phyloP scores from a whole-genome alignment of 805 yeast species.

The Starmerella ratchasimensis region DNA sequence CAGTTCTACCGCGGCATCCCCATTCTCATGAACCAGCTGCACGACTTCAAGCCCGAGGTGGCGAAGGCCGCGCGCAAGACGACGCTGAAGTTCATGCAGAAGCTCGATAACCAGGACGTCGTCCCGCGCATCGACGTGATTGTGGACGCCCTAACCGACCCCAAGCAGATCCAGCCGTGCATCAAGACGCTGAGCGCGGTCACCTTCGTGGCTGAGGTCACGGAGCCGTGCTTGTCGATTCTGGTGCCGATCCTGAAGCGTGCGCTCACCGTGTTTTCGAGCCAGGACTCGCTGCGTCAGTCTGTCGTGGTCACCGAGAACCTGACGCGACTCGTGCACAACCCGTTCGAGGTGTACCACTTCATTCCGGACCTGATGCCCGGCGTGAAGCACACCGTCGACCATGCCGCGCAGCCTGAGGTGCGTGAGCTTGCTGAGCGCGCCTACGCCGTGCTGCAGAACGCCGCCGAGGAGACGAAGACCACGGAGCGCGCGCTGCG shows the following conservation, averaged over 20 bases:
- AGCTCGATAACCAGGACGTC: slow-evolving; percentile 84
- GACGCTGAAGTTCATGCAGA: slow-evolving; percentile 56
- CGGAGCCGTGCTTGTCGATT: slow-evolving; percentile 84
- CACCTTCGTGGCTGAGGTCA: slow-evolving; percentile 95
- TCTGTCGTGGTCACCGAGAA: slow-evolving; percentile 93
- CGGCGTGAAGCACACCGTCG: slow-evolving; percentile 77
- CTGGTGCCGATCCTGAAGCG: slow-evolving; percentile 85
- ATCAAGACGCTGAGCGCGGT: slow-evolving; percentile 82
- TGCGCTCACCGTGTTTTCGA: slow-evolving; percentile 72
- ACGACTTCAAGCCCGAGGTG: slow-evolving; percentile 93
- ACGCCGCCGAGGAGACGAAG: slow-evolving; percentile 65
- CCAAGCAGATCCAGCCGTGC: slow-evolving; percentile 75
- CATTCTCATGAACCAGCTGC: slow-evolving; percentile 71
- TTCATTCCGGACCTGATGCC: slow-evolving; percentile 80
- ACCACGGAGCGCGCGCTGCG: slow-evolving; percentile 49
- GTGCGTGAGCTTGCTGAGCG: slow-evolving; percentile 86
- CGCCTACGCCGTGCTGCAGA: slow-evolving; percentile 68
- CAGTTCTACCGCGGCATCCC: slow-evolving; percentile 72
- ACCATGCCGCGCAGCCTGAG: slow-evolving; percentile 88
- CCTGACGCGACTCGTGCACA: slow-evolving; percentile 86
- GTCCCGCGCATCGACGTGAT: slow-evolving; percentile 72
- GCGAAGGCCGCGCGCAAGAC: slow-evolving; percentile 71
- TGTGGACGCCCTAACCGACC: slow-evolving; percentile 81
- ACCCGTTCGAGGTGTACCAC: slow-evolving; percentile 77
- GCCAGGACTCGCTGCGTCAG: slow-evolving; percentile 93